Conservation (phyloP, 1,284 basidiomycete genomes). For the Rhodofomes roseus region DNA sequence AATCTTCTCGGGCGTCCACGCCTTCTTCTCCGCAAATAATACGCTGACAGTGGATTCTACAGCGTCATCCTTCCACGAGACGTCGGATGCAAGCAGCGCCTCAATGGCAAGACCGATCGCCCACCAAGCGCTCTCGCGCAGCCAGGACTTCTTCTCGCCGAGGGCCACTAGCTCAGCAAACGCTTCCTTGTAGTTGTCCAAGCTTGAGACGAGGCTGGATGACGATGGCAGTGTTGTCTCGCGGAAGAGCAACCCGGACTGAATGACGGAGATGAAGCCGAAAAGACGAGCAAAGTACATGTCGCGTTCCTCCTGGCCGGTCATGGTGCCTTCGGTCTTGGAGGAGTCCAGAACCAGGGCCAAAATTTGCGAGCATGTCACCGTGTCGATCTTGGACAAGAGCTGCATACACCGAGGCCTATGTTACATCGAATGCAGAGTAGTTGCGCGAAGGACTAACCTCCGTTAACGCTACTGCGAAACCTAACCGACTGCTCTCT, state of each 20-base stretch:
- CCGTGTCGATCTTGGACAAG: conserved; percentile 73
- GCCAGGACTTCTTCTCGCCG: conserved; percentile 86
- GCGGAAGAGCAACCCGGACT: conserved; percentile 76
- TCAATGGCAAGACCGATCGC: conserved; percentile 66
- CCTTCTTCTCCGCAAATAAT: conserved; percentile 50
- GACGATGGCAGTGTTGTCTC: conserved; percentile 50
- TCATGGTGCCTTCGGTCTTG: conserved; percentile 68
- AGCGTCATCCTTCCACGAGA: conserved; percentile 74
- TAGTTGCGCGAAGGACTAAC: conserved; percentile 41
- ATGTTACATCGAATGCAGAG: neutral
- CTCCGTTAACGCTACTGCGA: conserved; percentile 94
- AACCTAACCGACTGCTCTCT: conserved; percentile 91
- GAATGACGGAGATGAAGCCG: conserved; percentile 79
- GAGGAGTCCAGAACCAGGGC: conserved; percentile 69
- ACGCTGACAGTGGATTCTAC: conserved; percentile 47
- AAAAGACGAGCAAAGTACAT: conserved; percentile 91
- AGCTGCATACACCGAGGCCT: conserved; percentile 46
- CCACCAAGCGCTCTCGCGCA: conserved; percentile 92
- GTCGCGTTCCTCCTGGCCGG: conserved; percentile 90
- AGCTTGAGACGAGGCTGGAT: conserved; percentile 48
- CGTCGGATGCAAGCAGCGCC: conserved; percentile 51
- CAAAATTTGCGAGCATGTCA: conserved; percentile 77
- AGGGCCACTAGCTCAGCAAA: conserved; percentile 66
- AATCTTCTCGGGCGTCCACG: conserved; percentile 88
- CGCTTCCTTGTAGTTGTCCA: conserved; percentile 61